A percentile compares a stretch with the other conserved stretches of the same genome.
These are phyloP conservation scores for Clohesyomyces aquaticus DNA, from an alignment of 495 filamentous ascomycete genomes.

Conservation along the genomic window DNA sequence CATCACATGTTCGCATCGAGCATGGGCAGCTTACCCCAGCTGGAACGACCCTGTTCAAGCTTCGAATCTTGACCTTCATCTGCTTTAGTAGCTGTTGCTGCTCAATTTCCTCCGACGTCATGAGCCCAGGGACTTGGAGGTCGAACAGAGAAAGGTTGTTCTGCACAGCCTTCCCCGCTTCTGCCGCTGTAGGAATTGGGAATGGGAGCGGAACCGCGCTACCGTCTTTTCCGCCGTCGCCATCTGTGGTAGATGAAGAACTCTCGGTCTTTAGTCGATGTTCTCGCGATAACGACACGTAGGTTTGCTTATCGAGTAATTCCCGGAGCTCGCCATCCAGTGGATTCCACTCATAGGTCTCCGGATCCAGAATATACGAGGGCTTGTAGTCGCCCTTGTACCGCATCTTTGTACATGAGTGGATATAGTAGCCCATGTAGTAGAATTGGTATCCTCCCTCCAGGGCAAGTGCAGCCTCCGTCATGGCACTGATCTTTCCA, in stretches of 20 bases:
- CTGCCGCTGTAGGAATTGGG: slow-evolving; percentile 14
- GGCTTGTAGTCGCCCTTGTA: slow-evolving; percentile 91
- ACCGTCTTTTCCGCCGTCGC: slow-evolving; percentile 43
- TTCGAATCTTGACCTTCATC: slow-evolving; percentile 7
- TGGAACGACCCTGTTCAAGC: not conserved
- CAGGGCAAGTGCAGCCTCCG: slow-evolving; percentile 77
- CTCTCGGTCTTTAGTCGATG: slow-evolving; percentile 27
- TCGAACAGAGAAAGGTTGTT: slow-evolving; percentile 62
- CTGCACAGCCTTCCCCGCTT: slow-evolving; percentile 43
- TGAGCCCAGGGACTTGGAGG: slow-evolving; percentile 75
- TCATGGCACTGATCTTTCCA: slow-evolving; percentile 84
- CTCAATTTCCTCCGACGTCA: slow-evolving; percentile 65
- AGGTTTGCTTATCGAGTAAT: slow-evolving; percentile 67
- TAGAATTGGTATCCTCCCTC: slow-evolving; percentile 76
- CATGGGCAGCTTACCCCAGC: slow-evolving; percentile 8
- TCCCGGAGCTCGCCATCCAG: slow-evolving; percentile 68
- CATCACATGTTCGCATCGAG: not conserved
- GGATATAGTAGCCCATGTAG: slow-evolving; percentile 80
- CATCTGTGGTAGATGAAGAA: slow-evolving; percentile 5
- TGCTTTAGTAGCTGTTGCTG: slow-evolving; percentile 63
- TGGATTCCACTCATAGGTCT: slow-evolving; percentile 72
- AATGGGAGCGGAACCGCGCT: slow-evolving; percentile 43
- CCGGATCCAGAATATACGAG: slow-evolving; percentile 80
- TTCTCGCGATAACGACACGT: slow-evolving; percentile 68
- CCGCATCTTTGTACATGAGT: slow-evolving; percentile 74